Evolutionary conservation across 257 asterid species (phyloP).

Genomic region (Cruciata laevipes): DNA sequence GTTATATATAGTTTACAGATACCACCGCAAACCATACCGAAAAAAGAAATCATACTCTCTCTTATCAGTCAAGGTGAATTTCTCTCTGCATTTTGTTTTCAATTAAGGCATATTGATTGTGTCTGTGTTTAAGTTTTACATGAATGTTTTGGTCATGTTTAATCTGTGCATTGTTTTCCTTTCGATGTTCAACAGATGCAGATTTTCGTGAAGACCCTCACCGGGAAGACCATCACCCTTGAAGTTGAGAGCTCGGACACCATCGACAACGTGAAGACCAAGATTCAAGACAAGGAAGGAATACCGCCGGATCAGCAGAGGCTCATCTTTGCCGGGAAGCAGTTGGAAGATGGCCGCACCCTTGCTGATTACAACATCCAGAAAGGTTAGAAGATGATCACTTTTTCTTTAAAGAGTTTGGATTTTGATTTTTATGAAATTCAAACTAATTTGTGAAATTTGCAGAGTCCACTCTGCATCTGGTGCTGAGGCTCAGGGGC

Average conservation of each 20-base stretch:
- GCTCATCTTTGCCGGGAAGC: background rate
- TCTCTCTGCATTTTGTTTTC: too few relatives aligned
- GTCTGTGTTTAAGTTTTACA: too few relatives aligned
- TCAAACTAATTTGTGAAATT: too few relatives aligned
- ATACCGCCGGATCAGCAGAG: background rate
- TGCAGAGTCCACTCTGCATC: background rate
- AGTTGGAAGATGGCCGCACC: background rate
- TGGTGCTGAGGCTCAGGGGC: background rate
- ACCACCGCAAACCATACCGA: too few relatives aligned
- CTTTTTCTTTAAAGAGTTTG: too few relatives aligned
- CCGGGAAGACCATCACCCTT: background rate
- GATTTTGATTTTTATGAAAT: too few relatives aligned
- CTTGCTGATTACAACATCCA: conserved; percentile 3
- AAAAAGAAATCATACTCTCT: too few relatives aligned
- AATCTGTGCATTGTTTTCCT: too few relatives aligned
- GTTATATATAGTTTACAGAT: too few relatives aligned
- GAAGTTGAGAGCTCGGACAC: conserved; percentile 3
- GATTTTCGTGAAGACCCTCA: conserved; percentile 1
- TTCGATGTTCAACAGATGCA: background rate
- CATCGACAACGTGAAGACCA: background rate
- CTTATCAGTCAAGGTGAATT: too few relatives aligned
- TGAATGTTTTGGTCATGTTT: too few relatives aligned
- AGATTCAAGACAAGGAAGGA: background rate
- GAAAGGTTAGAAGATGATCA: background rate
- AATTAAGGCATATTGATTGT: too few relatives aligned